Base-by-base conservation (phyloP, 2,329 filamentous ascomycete species). In the Cercospora beticola region DNA sequence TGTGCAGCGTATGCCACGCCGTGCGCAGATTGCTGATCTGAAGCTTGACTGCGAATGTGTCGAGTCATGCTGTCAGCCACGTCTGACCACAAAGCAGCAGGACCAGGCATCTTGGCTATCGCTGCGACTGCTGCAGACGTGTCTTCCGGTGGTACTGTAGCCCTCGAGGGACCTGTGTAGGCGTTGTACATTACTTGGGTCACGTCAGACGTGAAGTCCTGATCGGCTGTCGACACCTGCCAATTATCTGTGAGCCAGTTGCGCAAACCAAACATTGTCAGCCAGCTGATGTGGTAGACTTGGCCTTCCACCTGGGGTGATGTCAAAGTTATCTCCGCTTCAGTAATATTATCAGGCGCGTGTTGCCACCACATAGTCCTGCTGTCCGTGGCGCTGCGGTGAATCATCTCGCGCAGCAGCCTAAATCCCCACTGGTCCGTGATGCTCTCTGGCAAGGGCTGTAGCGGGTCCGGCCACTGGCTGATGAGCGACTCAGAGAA, bases 11-110 rank as follows among this genome's bases (percentile, higher is more conserved):
- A 57, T 3, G 66, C 68, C 1, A 52, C 64, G 14, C 66, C 63
- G 5, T 43, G 6, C 4, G 58, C 61, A 12, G 40, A 7, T 14
- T 14, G 23, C 5, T 54, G 31, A 5, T 18, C 60, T 12, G 28
- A 26, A 1, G 33, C 33, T 21, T 33, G 21, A 36, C 2, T 26
- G 1, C 68, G 62, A 40, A 70, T 59, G 28, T 64, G 56, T 12
- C 52, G 61, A 3, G 65, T 70, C 43, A 71, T 49, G 54, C 68
- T 71, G 7, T 54, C 28, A 7, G 70, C 70, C 12, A 70, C 54
- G 2, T 56, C 52, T 5, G 61, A 60, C 36, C 68, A 46, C 10
- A 64, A 8, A 4, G 2, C 21, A 5, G 16, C 62, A 9, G 68
- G 68, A 7, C 65, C 63, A 9, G n/a, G 31, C 59, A 66, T 66